These are phyloP conservation scores for Niebla homalea DNA, from an alignment of 495 filamentous ascomycete genomes.

Conservation along the genomic window DNA sequence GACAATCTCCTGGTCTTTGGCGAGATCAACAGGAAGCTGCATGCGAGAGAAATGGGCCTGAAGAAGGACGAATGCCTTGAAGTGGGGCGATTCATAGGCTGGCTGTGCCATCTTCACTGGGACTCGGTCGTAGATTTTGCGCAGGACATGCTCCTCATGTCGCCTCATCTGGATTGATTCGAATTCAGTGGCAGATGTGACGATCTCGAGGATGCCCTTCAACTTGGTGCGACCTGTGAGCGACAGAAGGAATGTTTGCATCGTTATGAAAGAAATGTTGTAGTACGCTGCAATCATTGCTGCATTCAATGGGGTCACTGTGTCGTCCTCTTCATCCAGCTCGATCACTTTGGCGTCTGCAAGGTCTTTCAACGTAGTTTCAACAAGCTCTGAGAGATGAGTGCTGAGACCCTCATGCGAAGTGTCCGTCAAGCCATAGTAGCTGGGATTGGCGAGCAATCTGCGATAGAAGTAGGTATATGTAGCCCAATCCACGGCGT, in stretches of 20 bases:
- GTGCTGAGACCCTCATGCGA: conserved; percentile 88
- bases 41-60: conserved; percentile 97
- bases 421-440: conserved; percentile 79
- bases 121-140: conserved; percentile 83
- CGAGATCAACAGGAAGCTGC: conserved; percentile 91
- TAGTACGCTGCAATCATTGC: conserved; percentile 98
- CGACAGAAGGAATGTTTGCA: conserved; percentile 99
- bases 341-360: conserved; percentile 92
- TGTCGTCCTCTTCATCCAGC: conserved; percentile 90
- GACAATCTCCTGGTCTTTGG: conserved; percentile 88
- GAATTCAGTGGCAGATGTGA: conserved; percentile 93
- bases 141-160: conserved; percentile 79
- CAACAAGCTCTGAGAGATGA: conserved; percentile 90
- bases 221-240: conserved; percentile 77
- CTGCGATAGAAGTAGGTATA: conserved; percentile 98
- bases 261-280: conserved; percentile 97
- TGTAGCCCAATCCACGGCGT: conserved; percentile 96
- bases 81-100: conserved; percentile 85
- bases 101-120: conserved; percentile 87
- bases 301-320: conserved; percentile 77
- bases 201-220: conserved; percentile 92
- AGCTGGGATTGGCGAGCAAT: conserved; percentile 92
- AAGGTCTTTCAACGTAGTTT: conserved; percentile 82
- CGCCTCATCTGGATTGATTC: conserved; percentile 88
- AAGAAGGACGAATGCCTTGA: conserved; percentile 92